Evolutionary conservation across 1,139 yeast species (phyloP), one percentile per base, ranked within the genome.

Genomic region (Trichomonascaceae sp.): DNA sequence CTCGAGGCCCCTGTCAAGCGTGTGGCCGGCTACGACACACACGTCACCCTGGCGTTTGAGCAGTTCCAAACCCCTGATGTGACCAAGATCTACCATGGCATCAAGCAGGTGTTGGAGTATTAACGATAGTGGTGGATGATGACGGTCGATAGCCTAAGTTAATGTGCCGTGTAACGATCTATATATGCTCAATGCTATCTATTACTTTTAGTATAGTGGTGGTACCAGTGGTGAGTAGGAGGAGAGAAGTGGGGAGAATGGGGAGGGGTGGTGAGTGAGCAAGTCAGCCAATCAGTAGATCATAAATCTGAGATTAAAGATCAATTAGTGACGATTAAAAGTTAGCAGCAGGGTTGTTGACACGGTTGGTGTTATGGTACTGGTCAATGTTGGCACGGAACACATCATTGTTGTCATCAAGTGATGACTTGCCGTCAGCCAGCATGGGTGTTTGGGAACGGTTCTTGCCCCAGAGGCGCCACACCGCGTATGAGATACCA

Each of bases 311-410:
- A n/a, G n/a, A n/a, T n/a, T n/a, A n/a, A n/a, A n/a, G n/a, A n/a
- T n/a, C n/a, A n/a, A n/a, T n/a, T n/a, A n/a, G n/a, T n/a, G n/a
- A 2, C 30, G 14, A 15, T 38, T 43, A 56, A 39, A 57, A 57
- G 44, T 57, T 55, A 15, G 59, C 57, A 6, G 62, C 62, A 13
- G 44, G 39, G 30, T 55, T 53, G 43, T 56, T 56, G 28, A 37
- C 40, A 8, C 40, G 41, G 29, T 33, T 34, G 5, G 47, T 39
- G 29, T 45, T 45, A 39, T 57, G 62, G 42, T 57, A 58, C 41
- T 57, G 61, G 39, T 58, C 61, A 35, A 56, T 51, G 37, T 54
- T 57, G 17, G 58, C 59, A 31, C 59, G 40, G 50, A 57, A 57
- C 32, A 57, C 59, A 33, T 57, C 57, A 15, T 43, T 45, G 15